Conservation (phyloP, 371 early-diverging fungal species). For the Mucor irregularis region DNA sequence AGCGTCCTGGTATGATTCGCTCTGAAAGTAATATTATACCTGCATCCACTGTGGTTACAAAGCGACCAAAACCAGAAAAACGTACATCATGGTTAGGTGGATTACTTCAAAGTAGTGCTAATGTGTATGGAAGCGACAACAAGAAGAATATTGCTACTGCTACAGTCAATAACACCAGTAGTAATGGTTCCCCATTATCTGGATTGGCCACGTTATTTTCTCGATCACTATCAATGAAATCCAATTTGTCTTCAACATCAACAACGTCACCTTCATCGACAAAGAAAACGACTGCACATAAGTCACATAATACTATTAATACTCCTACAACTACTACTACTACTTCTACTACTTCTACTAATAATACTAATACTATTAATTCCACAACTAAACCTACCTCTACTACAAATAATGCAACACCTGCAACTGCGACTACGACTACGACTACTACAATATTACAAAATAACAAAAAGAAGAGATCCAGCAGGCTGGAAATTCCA, state of each 20-base stretch:
- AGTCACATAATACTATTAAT: not conserved
- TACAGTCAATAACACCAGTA: slow-evolving; percentile 4
- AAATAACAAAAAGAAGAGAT: slow-evolving; percentile 12
- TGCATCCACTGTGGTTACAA: not conserved
- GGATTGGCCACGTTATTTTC: slow-evolving; percentile 29
- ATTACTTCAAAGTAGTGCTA: slow-evolving; percentile 22
- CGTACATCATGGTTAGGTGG: slow-evolving; percentile 30
- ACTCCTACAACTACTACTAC: not conserved
- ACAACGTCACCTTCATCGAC: not conserved
- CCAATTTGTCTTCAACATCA: not conserved
- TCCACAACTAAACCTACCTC: not conserved
- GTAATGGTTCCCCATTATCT: slow-evolving; percentile 11
- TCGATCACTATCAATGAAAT: slow-evolving; percentile 29
- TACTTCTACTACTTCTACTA: not conserved
- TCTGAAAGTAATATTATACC: not conserved
- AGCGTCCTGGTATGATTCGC: slow-evolving; percentile 9
- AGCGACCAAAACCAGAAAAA: slow-evolving; percentile 13
- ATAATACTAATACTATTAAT: not conserved
- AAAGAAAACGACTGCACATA: not conserved
- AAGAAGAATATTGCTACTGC: not conserved
- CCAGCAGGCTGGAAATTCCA: slow-evolving; percentile 23
- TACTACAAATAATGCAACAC: slow-evolving; percentile 1
- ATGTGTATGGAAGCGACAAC: not conserved
- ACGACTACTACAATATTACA: not conserved
- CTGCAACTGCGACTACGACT: not conserved